Evolutionary conservation across 345 rosid species (phyloP), one percentile per base, ranked within the genome.

Genomic region (Murraya koenigii): DNA sequence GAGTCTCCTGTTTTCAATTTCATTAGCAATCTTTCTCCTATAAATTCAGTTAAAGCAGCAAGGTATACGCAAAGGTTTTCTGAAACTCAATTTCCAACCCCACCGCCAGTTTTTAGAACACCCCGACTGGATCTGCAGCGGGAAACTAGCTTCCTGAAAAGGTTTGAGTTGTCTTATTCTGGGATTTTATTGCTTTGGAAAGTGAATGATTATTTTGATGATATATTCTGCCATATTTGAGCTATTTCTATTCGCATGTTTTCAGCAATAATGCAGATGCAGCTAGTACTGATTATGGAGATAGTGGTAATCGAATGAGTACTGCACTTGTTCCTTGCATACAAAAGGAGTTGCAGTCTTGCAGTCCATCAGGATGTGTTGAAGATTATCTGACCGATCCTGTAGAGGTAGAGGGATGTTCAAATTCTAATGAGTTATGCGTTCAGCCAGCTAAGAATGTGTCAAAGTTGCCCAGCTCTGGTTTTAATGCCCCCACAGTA

Each of bases 1-100:
- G 88, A 76, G 62, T 87, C 85, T 33, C 82, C 85, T 19, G 35
- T 82, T 23, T 71, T 39, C 30, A 32, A 38, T 62, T 81, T 30
- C 63, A 56, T 82, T 26, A 47, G 32, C 36, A 77, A 80, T 71
- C 84, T 83, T 1, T 81, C 88, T 26, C 88, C 87, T 1, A 77
- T 85, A 35, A 68, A 60, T 71, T 77, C 79, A 3, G 80, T 23
- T 26, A 83, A 80, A 72, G 77, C 80, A 64, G 52, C 60, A 7
- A 22, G 25, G 32, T 74, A 59, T 66, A 36, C 36, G 1, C 82
- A 63, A 26, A 76, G 83, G 74, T 79, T 75, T 35, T 65, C 28
- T 2, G 84, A 64, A n/a, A 60, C 71, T 13, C 77, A 65, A 71
- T 64, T 83, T 65, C 78, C 82, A 7, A 49, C 71, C 28, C 83